Base-by-base conservation (phyloP, 176 grass and related monocot genomes). In the Pharus latifolius region DNA sequence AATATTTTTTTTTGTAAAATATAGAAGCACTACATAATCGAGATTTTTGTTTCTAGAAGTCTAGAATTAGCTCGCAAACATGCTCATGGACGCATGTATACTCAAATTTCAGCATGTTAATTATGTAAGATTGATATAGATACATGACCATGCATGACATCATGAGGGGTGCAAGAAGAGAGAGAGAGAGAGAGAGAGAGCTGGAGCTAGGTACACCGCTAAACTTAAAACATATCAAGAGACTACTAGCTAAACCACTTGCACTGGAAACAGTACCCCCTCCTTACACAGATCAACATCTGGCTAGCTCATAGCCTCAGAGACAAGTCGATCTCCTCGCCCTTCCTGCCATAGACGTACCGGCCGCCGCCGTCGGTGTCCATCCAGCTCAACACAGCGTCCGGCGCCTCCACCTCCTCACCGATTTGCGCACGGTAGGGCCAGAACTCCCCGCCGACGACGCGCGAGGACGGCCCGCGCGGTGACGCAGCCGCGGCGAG, bases 241-340 rank as follows among this genome's bases (percentile, higher is more conserved):
- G 35, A 38, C 35, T 5, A 38, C 35, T 5, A 5, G 17, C 44
- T 9, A 15, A 29, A 65, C 23, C 7, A 18, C 6, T 31, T 65
- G 25, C 63, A 65, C 16, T 10, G 3, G 24, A 13, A 38, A 38
- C 35, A 38, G n/a, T n/a, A n/a, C n/a, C n/a, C n/a, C n/a, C n/a
- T n/a, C n/a, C n/a, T n/a, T n/a, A n/a, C n/a, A n/a, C n/a, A 38
- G 35, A 38, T 47, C 40, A 15, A n/a, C 7, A 33, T 49, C 64
- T 50, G 12, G 10, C 6, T 31, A 73, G n/a, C 73, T 80, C 75
- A 81, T 32, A 86, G 83, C 77, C 43, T 86, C 10, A 86, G 83
- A 7, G 83, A 86, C 65, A 86, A 26, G 43, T 86, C 83, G 57
- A 86, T 70, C 65, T 86, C 83, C 57, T 70, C 73, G 42, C 23